phyloP scores from a whole-genome alignment of 495 filamentous ascomycete species.

The Amniculicola lignicola region DNA sequence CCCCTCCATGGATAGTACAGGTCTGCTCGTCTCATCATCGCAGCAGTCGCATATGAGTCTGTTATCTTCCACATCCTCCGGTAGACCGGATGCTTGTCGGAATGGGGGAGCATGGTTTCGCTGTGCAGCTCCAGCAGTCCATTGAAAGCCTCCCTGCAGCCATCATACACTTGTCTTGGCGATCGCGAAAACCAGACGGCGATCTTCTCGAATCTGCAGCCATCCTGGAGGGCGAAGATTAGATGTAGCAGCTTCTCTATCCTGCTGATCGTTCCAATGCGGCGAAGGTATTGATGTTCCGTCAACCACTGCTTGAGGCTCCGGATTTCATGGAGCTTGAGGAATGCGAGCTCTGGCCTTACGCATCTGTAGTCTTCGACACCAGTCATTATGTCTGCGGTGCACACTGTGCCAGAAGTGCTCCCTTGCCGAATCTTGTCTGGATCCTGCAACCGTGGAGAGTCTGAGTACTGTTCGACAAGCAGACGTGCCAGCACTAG shows the following conservation, averaged over 20 bases:
- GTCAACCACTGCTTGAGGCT: slow-evolving; percentile 13
- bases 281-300: not conserved
- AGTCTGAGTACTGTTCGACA: not conserved
- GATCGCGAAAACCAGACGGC: slow-evolving; percentile 17
- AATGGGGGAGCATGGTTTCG: slow-evolving; percentile 6
- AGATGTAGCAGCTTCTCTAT: slow-evolving; percentile 20
- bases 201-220: slow-evolving; percentile 10
- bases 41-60: not conserved
- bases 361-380: not conserved
- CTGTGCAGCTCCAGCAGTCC: slow-evolving; percentile 16
- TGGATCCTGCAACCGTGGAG: not conserved
- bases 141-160: slow-evolving; percentile 17
- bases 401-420: not conserved
- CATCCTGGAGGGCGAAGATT: slow-evolving; percentile 12
- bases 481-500: not conserved
- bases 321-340: slow-evolving; percentile 21
- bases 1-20: slow-evolving; percentile 5
- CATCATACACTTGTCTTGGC: slow-evolving; percentile 4
- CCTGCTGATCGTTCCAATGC: not conserved
- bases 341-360: not conserved
- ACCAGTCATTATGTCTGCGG: slow-evolving; percentile 8
- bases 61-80: not conserved
- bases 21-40: not conserved
- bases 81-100: not conserved
- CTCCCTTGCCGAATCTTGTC: slow-evolving; percentile 10